Evolutionary conservation across 768 basidiomycete genomes (phyloP).

Genomic region (Boletellus emodensis): DNA sequence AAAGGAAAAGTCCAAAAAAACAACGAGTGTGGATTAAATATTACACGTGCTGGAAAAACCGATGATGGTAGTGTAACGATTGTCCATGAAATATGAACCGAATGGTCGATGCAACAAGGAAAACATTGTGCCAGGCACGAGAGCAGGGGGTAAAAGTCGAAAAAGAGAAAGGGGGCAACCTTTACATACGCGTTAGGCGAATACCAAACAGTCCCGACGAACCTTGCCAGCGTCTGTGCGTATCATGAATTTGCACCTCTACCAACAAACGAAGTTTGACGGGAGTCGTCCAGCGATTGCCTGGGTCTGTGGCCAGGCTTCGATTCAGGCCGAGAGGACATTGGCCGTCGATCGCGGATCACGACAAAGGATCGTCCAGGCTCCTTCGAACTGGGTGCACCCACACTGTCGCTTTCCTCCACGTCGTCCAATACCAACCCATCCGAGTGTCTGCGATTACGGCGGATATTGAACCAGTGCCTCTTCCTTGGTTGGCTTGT

Average conservation of each 20-base stretch:
- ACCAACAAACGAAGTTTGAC: conserved; percentile 27
- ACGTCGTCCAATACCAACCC: conserved; percentile 38
- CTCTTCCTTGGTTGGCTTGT: conserved; percentile 54
- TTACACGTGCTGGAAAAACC: conserved; percentile 27
- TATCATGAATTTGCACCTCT: conserved; percentile 27
- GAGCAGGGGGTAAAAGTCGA: neutral
- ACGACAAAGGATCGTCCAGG: conserved; percentile 63
- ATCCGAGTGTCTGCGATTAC: conserved; percentile 57
- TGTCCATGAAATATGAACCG: conserved; percentile 8
- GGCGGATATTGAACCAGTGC: conserved; percentile 65
- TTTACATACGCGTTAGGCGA: conserved; percentile 15
- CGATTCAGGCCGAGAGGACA: conserved; percentile 27
- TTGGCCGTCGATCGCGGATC: conserved; percentile 52
- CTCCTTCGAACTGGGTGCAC: conserved; percentile 32
- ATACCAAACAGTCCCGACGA: conserved; percentile 11
- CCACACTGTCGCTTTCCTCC: conserved; percentile 17
- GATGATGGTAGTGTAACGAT: conserved; percentile 22
- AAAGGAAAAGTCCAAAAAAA: conserved; percentile 17
- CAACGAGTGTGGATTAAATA: conserved; percentile 17
- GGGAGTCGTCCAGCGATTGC: conserved; percentile 29
- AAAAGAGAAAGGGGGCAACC: neutral
- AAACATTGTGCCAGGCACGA: conserved; percentile 8
- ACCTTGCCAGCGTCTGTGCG: neutral
- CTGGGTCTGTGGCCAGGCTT: conserved; percentile 21
- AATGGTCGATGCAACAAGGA: conserved; percentile 18